phyloP scores from a whole-genome alignment of 495 filamentous ascomycete species.

The Viridothelium virens region DNA sequence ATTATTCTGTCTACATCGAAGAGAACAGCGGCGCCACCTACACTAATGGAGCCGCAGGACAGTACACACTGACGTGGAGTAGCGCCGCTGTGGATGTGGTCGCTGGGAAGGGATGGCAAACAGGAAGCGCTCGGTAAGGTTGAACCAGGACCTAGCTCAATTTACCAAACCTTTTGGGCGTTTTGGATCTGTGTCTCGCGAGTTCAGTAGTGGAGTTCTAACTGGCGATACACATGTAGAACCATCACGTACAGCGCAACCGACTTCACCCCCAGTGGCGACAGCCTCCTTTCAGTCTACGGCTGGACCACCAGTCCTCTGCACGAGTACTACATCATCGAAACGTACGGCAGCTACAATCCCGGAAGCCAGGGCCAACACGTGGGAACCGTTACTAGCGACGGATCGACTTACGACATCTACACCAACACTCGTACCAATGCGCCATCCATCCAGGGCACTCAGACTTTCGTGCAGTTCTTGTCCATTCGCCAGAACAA shows the following conservation, averaged over 20 bases:
- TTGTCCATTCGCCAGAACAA: slow-evolving; percentile 46
- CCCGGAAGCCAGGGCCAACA: slow-evolving; percentile 42
- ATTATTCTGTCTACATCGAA: slow-evolving; percentile 32
- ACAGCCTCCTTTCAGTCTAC: slow-evolving; percentile 51
- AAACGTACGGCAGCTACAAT: slow-evolving; percentile 50
- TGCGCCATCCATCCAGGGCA: slow-evolving; percentile 48
- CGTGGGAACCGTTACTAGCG: slow-evolving; percentile 49
- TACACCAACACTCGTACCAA: slow-evolving; percentile 51
- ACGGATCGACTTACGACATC: slow-evolving; percentile 59
- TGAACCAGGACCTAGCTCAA: background rate
- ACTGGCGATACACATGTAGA: slow-evolving; percentile 16
- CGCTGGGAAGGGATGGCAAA: slow-evolving; percentile 31
- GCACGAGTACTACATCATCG: slow-evolving; percentile 56
- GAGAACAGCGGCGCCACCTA: slow-evolving; percentile 23
- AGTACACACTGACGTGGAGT: slow-evolving; percentile 26
- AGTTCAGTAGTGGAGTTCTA: background rate
- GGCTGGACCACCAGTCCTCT: slow-evolving; percentile 52
- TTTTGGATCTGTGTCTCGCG: background rate
- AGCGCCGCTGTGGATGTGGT: slow-evolving; percentile 26
- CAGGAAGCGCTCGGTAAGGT: slow-evolving; percentile 20
- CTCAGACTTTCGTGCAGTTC: slow-evolving; percentile 51
- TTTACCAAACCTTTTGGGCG: background rate
- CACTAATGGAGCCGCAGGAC: slow-evolving; percentile 25
- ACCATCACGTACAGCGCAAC: slow-evolving; percentile 42
- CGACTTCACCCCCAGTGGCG: slow-evolving; percentile 43